Base-by-base conservation (phyloP, 306 rosid genomes). In the Ammopiptanthus mongolicus region DNA sequence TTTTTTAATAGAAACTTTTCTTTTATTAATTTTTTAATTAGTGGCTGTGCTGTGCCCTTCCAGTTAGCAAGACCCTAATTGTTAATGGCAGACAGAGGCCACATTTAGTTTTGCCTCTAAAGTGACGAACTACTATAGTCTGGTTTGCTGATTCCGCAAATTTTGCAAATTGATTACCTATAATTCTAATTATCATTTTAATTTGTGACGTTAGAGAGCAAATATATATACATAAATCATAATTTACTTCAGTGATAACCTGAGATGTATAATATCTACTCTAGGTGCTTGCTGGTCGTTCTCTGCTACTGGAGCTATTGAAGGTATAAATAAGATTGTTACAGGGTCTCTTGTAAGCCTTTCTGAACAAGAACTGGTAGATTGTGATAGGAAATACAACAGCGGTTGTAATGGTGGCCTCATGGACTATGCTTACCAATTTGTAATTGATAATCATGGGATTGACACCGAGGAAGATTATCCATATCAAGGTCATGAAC, bases 281-380 rank as follows among this genome's bases (percentile, higher is more conserved):
- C 0, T 71, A 94, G 98, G 98, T 72, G 93, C 96, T 65, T 94
- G 98, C 78, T 94, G 98, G 98, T 37, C 98, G 23, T 94, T 94
- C 84, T 83, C 98, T 10, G 91, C 95, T 6, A 94, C 96, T 0
- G 98, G 98, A 23, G 98, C 98, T 28, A 86, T 94, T 25, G 98
- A 94, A 90, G 98, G 95, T 12, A 87, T 94, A 84, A 94, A 91
- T 61, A 86, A 94, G 84, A 88, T 94, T 69, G 94, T 83, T 37
- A 86, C 98, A 0, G 98, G 95, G 14, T 90, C 98, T 46, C 96
- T 94, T 61, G 52, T 74, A 51, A 94, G 96, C 74, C 91, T 94
- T 66, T 91, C 98, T n/a, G 98, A 91, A 76, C 97, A 94, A 82
- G 95, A 91, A 78, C 65, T 94, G 41, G 68, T 94, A 63, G 98